Conservation (phyloP, 2,329 filamentous ascomycete species). For the Lecanosticta acicola region DNA sequence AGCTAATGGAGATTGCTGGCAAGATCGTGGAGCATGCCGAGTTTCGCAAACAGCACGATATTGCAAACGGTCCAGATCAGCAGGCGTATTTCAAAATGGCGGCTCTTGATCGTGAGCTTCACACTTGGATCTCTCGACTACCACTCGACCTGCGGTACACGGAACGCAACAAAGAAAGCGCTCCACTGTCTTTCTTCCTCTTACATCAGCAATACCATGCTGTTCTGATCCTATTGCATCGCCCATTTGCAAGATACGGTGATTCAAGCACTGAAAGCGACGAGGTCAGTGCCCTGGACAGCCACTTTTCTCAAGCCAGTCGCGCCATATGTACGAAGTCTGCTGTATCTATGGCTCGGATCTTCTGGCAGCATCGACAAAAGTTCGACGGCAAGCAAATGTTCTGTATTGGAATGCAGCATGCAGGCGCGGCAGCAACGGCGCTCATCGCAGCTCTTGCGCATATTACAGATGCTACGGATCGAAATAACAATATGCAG, state of each 20-base stretch:
- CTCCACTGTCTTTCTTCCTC: slow-evolving; percentile 23
- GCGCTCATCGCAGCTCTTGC: slow-evolving; percentile 25
- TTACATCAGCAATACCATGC: slow-evolving; percentile 26
- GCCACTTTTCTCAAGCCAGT: slow-evolving; percentile 23
- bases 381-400: slow-evolving; percentile 25
- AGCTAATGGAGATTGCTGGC: slow-evolving; percentile 26
- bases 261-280: slow-evolving; percentile 14
- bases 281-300: slow-evolving; percentile 21
- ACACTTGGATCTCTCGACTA: slow-evolving; percentile 20
- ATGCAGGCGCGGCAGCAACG: slow-evolving; percentile 23
- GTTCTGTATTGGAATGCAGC: slow-evolving; percentile 25
- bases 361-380: slow-evolving; percentile 25
- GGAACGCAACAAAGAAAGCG: slow-evolving; percentile 21
- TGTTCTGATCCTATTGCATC: slow-evolving; percentile 22
- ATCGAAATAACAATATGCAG: slow-evolving; percentile 24
- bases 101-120: slow-evolving; percentile 22
- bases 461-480: slow-evolving; percentile 20
- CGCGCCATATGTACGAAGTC: slow-evolving; percentile 25
- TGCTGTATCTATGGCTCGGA: slow-evolving; percentile 20
- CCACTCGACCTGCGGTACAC: slow-evolving; percentile 22
- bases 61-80: slow-evolving; percentile 17
- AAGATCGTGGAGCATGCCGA: slow-evolving; percentile 26
- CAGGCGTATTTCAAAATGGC: slow-evolving; percentile 26
- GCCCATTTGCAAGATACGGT: slow-evolving; percentile 25
- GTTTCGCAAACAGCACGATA: slow-evolving; percentile 15